Evolutionary conservation across 2,329 filamentous ascomycete species (phyloP), one percentile per base, ranked within the genome.

Genomic region (Botrytis tulipae): DNA sequence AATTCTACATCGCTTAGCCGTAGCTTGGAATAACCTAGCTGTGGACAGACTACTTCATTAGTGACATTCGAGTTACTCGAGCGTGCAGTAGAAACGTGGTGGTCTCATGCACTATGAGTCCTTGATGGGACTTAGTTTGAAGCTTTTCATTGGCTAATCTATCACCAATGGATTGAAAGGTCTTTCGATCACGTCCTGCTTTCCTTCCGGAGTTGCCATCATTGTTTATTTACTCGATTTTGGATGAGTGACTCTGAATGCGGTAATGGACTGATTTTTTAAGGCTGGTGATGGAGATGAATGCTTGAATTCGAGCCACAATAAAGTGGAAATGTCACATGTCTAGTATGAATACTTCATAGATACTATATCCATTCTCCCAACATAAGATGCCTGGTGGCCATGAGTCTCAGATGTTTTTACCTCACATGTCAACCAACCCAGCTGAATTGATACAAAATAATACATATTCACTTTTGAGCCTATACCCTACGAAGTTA

Each of bases 111-210:
- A 72, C 62, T 51, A 37, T 44, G 40, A 57, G 60, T 68, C 62
- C 42, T 68, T 54, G 63, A 68, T 72, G 70, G 70, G 51, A 66
- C 62, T 68, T 35, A 22, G 22, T n/a, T 25, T 68, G 32, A 22
- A 51, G 44, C 51, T n/a, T 72, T 68, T 22, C 37, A 72, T 32
- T 68, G 70, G 62, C 18, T 22, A 12, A 48, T 54, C 35, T n/a
- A 29, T 51, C 62, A 68, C 70, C 60, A 71, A 71, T 71, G 32
- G 29, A 46, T 22, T 40, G 70, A 72, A 72, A 67, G 51, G 62
- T 68, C 70, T 72, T 72, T 67, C 29, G 70, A 66, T 72, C 70
- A 72, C 60, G 70, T 72, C 70, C 70, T 59, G 63, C 70, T 60
- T 60, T 46, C n/a, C 40, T 29, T 46, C 51, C 51, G 62, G 40